Conservation (phyloP, 2,329 filamentous ascomycete species). For the Onygena corvina region DNA sequence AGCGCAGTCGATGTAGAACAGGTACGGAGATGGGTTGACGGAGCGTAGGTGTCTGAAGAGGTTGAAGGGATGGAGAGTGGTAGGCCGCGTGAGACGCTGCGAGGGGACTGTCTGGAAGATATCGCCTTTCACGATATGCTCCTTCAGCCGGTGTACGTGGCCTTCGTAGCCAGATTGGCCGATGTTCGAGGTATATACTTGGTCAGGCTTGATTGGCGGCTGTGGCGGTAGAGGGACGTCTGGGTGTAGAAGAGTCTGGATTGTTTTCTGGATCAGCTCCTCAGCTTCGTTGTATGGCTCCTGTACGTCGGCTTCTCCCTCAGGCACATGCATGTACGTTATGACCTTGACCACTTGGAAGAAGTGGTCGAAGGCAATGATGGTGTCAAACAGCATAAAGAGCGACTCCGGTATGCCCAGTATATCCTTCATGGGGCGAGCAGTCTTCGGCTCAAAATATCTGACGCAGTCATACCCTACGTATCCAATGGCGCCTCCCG, state of each 20-base stretch:
- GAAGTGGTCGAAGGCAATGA: conserved; percentile 90
- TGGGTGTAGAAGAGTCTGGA: conserved; percentile 59
- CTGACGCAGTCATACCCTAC: conserved; percentile 95
- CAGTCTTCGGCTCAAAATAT: conserved; percentile 97
- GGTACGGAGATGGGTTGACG: conserved; percentile 94
- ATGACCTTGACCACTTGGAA: conserved; percentile 87
- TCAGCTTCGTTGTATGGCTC: conserved; percentile 59
- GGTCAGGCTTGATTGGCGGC: conserved; percentile 55
- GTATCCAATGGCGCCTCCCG: conserved; percentile 88
- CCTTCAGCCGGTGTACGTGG: conserved; percentile 77
- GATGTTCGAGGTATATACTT: conserved; percentile 84
- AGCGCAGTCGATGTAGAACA: conserved; percentile 87
- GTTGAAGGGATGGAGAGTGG: conserved; percentile 89
- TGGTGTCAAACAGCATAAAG: conserved; percentile 94
- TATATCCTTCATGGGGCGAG: conserved; percentile 73
- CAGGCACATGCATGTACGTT: conserved; percentile 68
- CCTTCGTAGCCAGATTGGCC: conserved; percentile 75
- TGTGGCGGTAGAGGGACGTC: conserved; percentile 69
- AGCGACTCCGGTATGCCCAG: conserved; percentile 82
- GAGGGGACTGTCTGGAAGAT: conserved; percentile 97
- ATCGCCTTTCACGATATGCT: conserved; percentile 81
- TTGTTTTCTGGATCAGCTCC: conserved; percentile 51
- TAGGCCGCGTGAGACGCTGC: conserved; percentile 81
- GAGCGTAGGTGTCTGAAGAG: conserved; percentile 91
- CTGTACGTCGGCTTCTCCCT: conserved; percentile 46